phyloP scores from a whole-genome alignment of 106 monocot species.

The Platanthera zijinensis region DNA sequence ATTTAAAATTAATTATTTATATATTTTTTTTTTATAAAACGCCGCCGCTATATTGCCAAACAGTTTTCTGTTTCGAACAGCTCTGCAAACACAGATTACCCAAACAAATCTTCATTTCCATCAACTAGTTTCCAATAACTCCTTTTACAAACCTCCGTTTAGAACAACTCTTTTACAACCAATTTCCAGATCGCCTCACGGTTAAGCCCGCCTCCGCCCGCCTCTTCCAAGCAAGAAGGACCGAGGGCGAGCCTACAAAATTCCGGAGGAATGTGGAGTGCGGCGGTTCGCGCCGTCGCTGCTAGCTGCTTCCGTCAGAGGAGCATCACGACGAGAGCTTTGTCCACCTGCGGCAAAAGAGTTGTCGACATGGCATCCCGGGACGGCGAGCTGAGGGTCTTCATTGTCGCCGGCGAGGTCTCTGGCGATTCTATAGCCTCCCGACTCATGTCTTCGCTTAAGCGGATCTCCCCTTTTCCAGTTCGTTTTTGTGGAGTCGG shows the following conservation, averaged over 20 bases:
- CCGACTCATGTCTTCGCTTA: slow-evolving; percentile 74
- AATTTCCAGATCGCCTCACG: too few species aligned
- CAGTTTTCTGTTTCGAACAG: too few species aligned
- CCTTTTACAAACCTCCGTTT: too few species aligned
- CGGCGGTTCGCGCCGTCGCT: background rate
- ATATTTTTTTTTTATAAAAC: too few species aligned
- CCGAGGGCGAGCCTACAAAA: background rate
- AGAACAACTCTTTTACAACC: too few species aligned
- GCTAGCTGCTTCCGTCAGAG: background rate
- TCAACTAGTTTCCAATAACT: too few species aligned
- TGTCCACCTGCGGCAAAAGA: slow-evolving; percentile 9
- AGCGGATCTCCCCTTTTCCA: slow-evolving; percentile 59
- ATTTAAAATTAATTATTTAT: too few species aligned
- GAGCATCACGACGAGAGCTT: background rate
- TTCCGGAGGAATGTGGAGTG: background rate
- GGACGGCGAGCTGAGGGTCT: slow-evolving; percentile 85
- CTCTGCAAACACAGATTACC: too few species aligned
- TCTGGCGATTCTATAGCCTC: slow-evolving; percentile 81
- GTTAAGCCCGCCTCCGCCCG: too few species aligned
- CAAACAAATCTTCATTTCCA: too few species aligned
- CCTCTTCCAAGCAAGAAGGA: too few species aligned
- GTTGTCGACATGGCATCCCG: slow-evolving; percentile 55
- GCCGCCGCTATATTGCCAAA: too few species aligned
- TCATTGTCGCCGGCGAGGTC: slow-evolving; percentile 87
- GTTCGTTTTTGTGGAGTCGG: slow-evolving; percentile 81